Evolutionary conservation across 257 asterid species (phyloP), one percentile per base, ranked within the genome.

Genomic region (Phtheirospermum japonicum): DNA sequence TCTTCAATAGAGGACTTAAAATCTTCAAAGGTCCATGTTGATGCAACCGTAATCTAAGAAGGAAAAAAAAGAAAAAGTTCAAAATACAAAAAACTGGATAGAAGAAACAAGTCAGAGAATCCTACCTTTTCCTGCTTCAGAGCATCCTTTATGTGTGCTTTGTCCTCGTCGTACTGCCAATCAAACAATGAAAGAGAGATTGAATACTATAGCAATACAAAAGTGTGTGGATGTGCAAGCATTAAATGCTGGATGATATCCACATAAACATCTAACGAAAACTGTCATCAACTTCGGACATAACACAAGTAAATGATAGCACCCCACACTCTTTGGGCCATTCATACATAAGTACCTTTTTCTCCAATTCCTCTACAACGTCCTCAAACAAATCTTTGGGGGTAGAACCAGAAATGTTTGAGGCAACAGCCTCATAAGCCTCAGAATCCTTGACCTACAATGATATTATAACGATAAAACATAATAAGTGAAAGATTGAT

Each of bases 361-460:
- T 82, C 74, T 82, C 97, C 74, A 92, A 68, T 78, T 87, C 97
- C 76, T 92, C 99, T 28, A 61, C 71, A 36, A 76, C 77, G 66
- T 89, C 97, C 79, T 89, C 97, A 72, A 92, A 92, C 86, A 92
- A 83, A 76, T 85, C 97, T 79, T 66, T 87, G 20, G 99, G 95
- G 67, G 94, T 89, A 63, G 99, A 92, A 75, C 99, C 99, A 66
- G 95, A 80, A 51, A 74, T 76, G 73, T 89, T 89, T 31, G 81
- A 71, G 36, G 94, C 95, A 73, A 92, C 90, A 45, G 91, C 96
- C 75, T 75, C 84, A 64, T 92, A 92, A 68, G 88, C 82, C 63
- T 81, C 86, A 54, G 87, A 83, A 68, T 83, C 89, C 87, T 83
- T 87, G 60, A 92, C 94, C 97, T 92, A 60, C 30, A 66, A 70